Conservation (phyloP, 176 grass and related monocot species). For the Oryza officinalis region DNA sequence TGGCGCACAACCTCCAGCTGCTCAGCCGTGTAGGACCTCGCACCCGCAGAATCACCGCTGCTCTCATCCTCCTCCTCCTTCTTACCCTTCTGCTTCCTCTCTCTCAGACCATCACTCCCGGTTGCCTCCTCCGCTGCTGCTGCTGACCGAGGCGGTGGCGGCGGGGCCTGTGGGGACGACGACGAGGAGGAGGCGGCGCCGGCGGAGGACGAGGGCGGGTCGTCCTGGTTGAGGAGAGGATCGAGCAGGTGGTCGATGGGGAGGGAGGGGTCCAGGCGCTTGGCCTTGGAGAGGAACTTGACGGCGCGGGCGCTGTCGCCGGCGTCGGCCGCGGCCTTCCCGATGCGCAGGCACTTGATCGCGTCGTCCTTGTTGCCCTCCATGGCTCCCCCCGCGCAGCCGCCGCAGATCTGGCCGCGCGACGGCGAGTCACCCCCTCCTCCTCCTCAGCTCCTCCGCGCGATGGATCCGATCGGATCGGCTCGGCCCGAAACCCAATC, state of each 20-base stretch:
- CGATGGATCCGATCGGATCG: slow-evolving; percentile 27
- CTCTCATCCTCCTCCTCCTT: slow-evolving; percentile 35
- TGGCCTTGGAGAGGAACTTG: slow-evolving; percentile 84
- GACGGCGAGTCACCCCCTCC: neutral
- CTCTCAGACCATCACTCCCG: slow-evolving; percentile 32
- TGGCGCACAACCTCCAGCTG: slow-evolving; percentile 74
- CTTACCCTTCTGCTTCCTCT: slow-evolving; percentile 55
- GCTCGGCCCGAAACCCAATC: slow-evolving; percentile 41
- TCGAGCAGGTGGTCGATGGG: slow-evolving; percentile 70
- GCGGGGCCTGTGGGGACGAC: slow-evolving; percentile 21
- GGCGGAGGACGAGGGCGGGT: slow-evolving; percentile 31
- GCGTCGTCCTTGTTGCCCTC: slow-evolving; percentile 99
- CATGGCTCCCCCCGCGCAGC: slow-evolving; percentile 39
- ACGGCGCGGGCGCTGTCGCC: slow-evolving; percentile 70
- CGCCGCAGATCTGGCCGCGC: slow-evolving; percentile 40
- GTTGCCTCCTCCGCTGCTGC: slow-evolving; percentile 22
- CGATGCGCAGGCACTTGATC: slow-evolving; percentile 82
- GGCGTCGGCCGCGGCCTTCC: slow-evolving; percentile 56
- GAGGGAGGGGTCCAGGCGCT: slow-evolving; percentile 83
- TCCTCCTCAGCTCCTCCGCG: neutral
- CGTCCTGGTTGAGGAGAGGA: slow-evolving; percentile 33
- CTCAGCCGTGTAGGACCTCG: slow-evolving; percentile 68
- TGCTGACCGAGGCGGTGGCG: neutral
- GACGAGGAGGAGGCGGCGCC: slow-evolving; percentile 32
- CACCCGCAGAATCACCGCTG: too few species aligned